Base-by-base conservation (phyloP, 805 yeast species). In the Hanseniaspora jakobsenii region DNA sequence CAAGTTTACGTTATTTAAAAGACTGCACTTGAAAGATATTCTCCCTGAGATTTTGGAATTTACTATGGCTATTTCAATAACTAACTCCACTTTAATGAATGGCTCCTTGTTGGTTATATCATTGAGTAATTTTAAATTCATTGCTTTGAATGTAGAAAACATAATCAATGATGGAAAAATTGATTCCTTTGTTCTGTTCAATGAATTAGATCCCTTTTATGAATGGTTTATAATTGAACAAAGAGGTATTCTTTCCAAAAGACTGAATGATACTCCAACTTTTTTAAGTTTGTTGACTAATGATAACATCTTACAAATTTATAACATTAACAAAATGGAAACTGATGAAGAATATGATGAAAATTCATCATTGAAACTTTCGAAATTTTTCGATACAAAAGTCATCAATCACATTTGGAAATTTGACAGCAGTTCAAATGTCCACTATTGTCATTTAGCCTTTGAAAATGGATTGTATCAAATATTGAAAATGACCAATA, bases 41-140 rank as follows among this genome's bases (percentile, higher is more conserved):
- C 13, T 42, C n/a, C 46, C 46, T 12, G 36, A 42, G 1, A 35
- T 42, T 12, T 22, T 42, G 27, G 46, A 42, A n/a, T 42, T 18
- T 31, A 42, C 18, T 16, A 24, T 30, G n/a, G 34, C 46, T 10
- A 13, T 42, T 4, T 38, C 34, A 22, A 22, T 41, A 14, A 35
- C 28, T 21, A 23, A 21, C 24, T 18, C 32, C 28, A n/a, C n/a
- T 7, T 6, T 35, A 3, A 16, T 42, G 6, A 29, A 42, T 8
- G 24, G 29, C 2, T 12, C 13, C 4, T 13, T 41, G 4, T 4
- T 41, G 3, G 5, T 41, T 10, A 5, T 35, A 3, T 42, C 46
- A 14, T 28, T 42, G 12, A 22, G 12, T 9, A 42, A 35, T 21
- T 42, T 35, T 35, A 42, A 42, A 17, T 29, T 42, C 14, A 35